phyloP scores from a whole-genome alignment of 2,329 filamentous ascomycete genomes.

The Arthroderma sp. region DNA sequence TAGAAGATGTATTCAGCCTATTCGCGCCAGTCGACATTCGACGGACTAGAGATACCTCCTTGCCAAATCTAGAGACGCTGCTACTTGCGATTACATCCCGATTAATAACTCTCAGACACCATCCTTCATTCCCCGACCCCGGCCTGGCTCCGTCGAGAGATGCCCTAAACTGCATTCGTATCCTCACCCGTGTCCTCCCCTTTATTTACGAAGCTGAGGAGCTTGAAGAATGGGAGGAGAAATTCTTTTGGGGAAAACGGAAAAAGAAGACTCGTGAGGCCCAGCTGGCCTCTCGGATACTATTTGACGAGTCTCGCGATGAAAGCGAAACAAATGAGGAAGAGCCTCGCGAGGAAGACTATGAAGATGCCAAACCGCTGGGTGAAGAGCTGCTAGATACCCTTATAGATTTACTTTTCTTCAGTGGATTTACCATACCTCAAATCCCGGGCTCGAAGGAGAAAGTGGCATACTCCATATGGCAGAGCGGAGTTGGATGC shows the following conservation, averaged over 20 bases:
- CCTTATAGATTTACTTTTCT: conserved; percentile 80
- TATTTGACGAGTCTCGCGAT: conserved; percentile 63
- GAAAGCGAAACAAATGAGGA: conserved; percentile 33
- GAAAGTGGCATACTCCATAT: conserved; percentile 86
- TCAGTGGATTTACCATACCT: conserved; percentile 75
- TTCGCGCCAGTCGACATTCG: conserved; percentile 84
- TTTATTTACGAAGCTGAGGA: conserved; percentile 85
- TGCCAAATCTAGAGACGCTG: conserved; percentile 82
- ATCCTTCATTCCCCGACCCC: conserved; percentile 78
- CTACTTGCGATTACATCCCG: conserved; percentile 72
- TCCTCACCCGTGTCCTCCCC: conserved; percentile 77
- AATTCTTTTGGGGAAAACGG: conserved; percentile 77
- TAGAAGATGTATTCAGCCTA: conserved; percentile 92
- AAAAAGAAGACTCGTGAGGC: conserved; percentile 57
- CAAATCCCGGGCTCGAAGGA: conserved; percentile 54
- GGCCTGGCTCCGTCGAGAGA: conserved; percentile 72
- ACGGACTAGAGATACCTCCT: conserved; percentile 67
- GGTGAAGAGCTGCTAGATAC: conserved; percentile 90
- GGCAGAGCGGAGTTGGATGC: conserved; percentile 95
- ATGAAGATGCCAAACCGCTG: conserved; percentile 71
- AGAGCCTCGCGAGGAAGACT: conserved; percentile 41
- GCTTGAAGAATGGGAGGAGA: conserved; percentile 73
- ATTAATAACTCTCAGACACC: conserved; percentile 68
- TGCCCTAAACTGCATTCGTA: conserved; percentile 87
- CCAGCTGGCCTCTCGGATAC: conserved; percentile 56